phyloP scores from a whole-genome alignment of 768 basidiomycete species.

The Chalciporus sphaerocephalus region DNA sequence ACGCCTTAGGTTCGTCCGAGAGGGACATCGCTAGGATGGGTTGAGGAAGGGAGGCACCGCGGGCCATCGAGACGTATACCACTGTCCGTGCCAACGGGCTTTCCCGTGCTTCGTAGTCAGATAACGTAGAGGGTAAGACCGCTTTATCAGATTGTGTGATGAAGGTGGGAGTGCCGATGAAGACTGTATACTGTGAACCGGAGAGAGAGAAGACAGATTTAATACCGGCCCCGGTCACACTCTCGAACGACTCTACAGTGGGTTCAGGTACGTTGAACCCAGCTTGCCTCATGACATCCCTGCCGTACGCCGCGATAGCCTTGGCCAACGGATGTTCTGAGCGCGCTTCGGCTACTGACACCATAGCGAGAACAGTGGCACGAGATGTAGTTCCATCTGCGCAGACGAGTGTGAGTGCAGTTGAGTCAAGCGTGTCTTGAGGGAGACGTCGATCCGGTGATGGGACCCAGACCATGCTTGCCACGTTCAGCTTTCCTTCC shows the following conservation, averaged over 20 bases:
- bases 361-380: conserved; percentile 67
- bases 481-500: conserved; percentile 85
- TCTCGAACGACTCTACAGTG: conserved; percentile 72
- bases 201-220: conserved; percentile 59
- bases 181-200: conserved; percentile 51
- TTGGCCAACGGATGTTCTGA: conserved; percentile 97
- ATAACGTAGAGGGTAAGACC: conserved; percentile 55
- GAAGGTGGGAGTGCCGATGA: conserved; percentile 76
- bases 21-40: conserved; percentile 81
- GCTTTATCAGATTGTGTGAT: conserved; percentile 50
- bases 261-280: conserved; percentile 46
- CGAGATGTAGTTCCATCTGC: conserved; percentile 61
- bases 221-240: conserved; percentile 85
- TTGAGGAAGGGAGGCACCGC: conserved; percentile 35
- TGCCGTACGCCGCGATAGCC: conserved; percentile 83
- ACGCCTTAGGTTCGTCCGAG: conserved; percentile 81
- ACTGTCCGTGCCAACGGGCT: conserved; percentile 73
- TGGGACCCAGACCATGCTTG: conserved; percentile 71
- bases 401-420: conserved; percentile 30
- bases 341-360: conserved; percentile 81
- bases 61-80: conserved; percentile 74
- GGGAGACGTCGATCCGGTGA: conserved; percentile 21
- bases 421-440: conserved; percentile 11
- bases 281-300: conserved; percentile 47
- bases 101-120: conserved; percentile 66